A percentile compares a stretch with the other conserved stretches of the same genome.
phyloP scores from a whole-genome alignment of 345 rosid genomes.

The Triadica sebifera region DNA sequence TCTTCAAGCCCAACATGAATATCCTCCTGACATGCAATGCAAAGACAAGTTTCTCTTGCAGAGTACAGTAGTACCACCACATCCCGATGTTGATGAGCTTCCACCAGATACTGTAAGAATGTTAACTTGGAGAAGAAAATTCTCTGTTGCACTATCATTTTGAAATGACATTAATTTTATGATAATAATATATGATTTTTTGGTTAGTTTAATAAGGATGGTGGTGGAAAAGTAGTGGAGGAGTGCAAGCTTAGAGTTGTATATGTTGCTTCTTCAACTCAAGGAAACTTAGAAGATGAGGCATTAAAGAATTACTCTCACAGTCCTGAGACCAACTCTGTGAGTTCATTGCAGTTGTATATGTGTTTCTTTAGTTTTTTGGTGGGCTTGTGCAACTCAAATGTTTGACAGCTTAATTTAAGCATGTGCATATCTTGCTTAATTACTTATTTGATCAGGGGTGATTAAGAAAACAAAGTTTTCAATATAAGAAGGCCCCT shows the following conservation, averaged over 20 bases:
- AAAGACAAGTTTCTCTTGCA: slow-evolving; percentile 96
- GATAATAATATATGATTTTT: slow-evolving; percentile 14
- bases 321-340: slow-evolving; percentile 56
- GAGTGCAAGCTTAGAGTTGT: slow-evolving; percentile 87
- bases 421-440: not conserved
- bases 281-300: slow-evolving; percentile 53
- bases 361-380: not conserved
- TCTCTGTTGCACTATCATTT: slow-evolving; percentile 1
- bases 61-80: slow-evolving; percentile 71
- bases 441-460: not conserved
- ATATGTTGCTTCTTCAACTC: slow-evolving; percentile 51
- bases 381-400: not conserved
- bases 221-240: slow-evolving; percentile 53
- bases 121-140: slow-evolving; percentile 10
- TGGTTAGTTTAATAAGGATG: slow-evolving; percentile 71
- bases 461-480: no score
- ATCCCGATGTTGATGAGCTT: slow-evolving; percentile 80
- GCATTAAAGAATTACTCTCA: slow-evolving; percentile 39
- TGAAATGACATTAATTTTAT: not conserved
- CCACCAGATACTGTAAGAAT: slow-evolving; percentile 74
- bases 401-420: not conserved
- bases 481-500: not conserved
- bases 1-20: slow-evolving; percentile 80
- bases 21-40: slow-evolving; percentile 88
- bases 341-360: slow-evolving; percentile 40